These are phyloP conservation scores for Phyllachora maydis DNA, from an alignment of 2,329 filamentous ascomycete species.

Conservation along the genomic window DNA sequence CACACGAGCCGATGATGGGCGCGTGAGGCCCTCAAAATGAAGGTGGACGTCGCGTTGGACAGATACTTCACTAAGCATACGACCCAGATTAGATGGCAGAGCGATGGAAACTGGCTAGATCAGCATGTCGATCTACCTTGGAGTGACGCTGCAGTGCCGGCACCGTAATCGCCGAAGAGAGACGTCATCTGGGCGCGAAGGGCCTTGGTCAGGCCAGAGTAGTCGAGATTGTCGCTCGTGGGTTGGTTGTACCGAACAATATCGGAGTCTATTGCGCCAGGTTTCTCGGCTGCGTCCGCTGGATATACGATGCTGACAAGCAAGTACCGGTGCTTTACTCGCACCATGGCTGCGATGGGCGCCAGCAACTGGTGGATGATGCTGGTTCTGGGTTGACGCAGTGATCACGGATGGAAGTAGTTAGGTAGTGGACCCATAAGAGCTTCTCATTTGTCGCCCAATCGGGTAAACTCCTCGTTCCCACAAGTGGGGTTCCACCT, in stretches of 20 bases:
- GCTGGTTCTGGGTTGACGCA: no score
- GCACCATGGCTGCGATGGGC: no score
- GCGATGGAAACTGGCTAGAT: not conserved
- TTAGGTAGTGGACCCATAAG: no score
- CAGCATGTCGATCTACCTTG: conserved; percentile 27
- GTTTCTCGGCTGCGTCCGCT: conserved; percentile 19
- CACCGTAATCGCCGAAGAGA: conserved; percentile 78
- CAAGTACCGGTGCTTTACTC: conserved; percentile 88
- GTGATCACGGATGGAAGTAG: no score
- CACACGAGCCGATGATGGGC: conserved; percentile 74
- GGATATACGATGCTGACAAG: conserved; percentile 90
- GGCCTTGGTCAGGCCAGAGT: conserved; percentile 41
- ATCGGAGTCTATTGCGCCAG: conserved; percentile 20
- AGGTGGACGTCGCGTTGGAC: conserved; percentile 79
- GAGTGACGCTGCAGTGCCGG: conserved; percentile 50
- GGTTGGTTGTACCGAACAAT: conserved; percentile 61
- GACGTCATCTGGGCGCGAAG: conserved; percentile 50
- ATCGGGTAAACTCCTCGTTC: no score
- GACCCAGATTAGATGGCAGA: not conserved
- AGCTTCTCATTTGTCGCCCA: no score
- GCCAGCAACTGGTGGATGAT: no score
- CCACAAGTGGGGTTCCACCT: no score
- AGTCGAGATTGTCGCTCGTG: conserved; percentile 49
- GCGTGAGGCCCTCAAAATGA: conserved; percentile 70
- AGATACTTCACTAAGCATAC: conserved; percentile 63